Base-by-base conservation (phyloP, 176 grass and related monocot species). In the Aegilops tauschii region DNA sequence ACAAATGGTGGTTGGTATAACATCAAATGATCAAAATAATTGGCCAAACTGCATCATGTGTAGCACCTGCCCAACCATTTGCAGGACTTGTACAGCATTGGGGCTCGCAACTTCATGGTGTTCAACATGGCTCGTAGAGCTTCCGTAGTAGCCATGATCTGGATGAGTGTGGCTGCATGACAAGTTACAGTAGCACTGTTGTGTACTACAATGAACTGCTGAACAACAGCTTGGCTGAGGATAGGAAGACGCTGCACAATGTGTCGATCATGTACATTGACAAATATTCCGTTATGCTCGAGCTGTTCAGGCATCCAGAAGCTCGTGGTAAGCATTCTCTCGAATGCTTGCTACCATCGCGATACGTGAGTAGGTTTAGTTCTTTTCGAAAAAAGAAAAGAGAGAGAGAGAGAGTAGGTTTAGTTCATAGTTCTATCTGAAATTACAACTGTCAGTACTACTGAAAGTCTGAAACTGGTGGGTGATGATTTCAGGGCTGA, bases 141-240 rank as follows among this genome's bases (percentile, higher is more conserved):
- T 94, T 27, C 90, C 84, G 0, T 65, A 73, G 36, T 40, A 73
- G 20, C 16, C 16, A 18, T 0, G 91, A 98, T 37, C 56, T 92
- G 58, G 91, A 95, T 44, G 70, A 29, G 21, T 86, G 84, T 50
- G 93, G 96, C 16, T 98, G 93, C 81, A 88, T 92, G 90, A 71
- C 62, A 17, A 89, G 84, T 11, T 88, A 92, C 72, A 92, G 83
- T 14, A 74, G 76, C 20, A 88, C 80, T 4, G 93, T 95, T 3
- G 63, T 40, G 21, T 80, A 93, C 32, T 98, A 92, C 84, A 98
- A 95, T 23, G 42, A 80, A 23, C 56, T 95, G 21, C 79, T 95
- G 80, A 90, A 87, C 17, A 75, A 20, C 18, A 87, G 86, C 44
- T 69, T 95, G 21, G 56, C 30, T 17, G 44, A 88, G 45, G 80